Base-by-base conservation (phyloP, 495 filamentous ascomycete species). In the Platismatia glauca region DNA sequence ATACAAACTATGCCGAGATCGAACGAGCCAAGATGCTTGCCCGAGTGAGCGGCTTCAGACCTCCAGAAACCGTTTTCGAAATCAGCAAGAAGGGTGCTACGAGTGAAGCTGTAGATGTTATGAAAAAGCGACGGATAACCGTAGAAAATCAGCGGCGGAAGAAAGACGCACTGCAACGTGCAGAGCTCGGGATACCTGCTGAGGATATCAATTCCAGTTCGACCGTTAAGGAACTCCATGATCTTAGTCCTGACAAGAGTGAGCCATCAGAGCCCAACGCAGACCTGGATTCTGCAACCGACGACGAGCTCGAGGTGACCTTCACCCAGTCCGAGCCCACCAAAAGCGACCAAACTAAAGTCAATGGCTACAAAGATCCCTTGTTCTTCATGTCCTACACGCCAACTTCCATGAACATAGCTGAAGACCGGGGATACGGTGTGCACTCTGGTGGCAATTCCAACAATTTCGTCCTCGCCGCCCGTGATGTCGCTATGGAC, bases 371-470 rank as follows among this genome's bases (percentile, higher is more conserved):
- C 78, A 79, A 89, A 71, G 91, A 96, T 72, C 80, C 88, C 5
- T 94, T 96, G 48, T 82, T 90, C 70, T 99, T 94, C 81, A 97
- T 99, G 89, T 87, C 89, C 22, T 99, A 99, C 80, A 88, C 81
- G 0, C 94, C 94, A 0, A 82, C 82, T 66, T 81, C 83, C 58
- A 81, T 80, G 53, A 91, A 89, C 72, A 75, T 86, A 6, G 89
- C 86, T 37, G 95, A 97, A 77, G 90, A 95, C 67, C 84, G 87
- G 27, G 94, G 84, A 3, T 98, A 97, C 75, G 89, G 91, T 64
- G 91, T 98, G 8, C 89, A 95, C 73, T 88, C 90, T 7, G 90
- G 67, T 34, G 64, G 67, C 8, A 79, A 79, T 41, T 77, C 76
- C 46, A 77, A 77, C 61, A 33, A 33, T 73, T 97, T 98, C 74